phyloP scores from a whole-genome alignment of 2,329 filamentous ascomycete genomes.

The Lasiodiplodia gonubiensis region DNA sequence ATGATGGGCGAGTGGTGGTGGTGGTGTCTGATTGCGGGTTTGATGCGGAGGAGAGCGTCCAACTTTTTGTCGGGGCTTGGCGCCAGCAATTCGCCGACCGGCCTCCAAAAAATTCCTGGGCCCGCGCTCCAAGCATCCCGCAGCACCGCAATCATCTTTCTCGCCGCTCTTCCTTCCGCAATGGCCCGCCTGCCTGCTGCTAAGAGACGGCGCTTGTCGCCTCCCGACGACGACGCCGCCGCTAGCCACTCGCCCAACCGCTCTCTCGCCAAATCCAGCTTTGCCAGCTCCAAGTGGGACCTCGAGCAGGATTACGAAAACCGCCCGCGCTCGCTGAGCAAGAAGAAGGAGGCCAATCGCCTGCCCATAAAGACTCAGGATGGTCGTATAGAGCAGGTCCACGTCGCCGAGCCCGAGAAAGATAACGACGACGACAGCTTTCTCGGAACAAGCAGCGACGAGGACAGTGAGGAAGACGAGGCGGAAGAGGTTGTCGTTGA shows the following conservation, averaged over 20 bases:
- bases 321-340: slow-evolving; percentile 74
- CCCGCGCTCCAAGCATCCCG: background rate
- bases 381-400: slow-evolving; percentile 68
- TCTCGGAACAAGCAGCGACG: slow-evolving; percentile 62
- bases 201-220: slow-evolving; percentile 47
- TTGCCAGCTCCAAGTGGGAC: slow-evolving; percentile 83
- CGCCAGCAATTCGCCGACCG: slow-evolving; percentile 29
- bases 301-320: slow-evolving; percentile 91
- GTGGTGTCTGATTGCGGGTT: slow-evolving; percentile 16
- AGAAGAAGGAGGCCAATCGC: slow-evolving; percentile 73
- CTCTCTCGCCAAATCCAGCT: slow-evolving; percentile 52
- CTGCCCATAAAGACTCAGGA: slow-evolving; percentile 87
- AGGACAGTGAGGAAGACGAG: slow-evolving; percentile 55
- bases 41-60: slow-evolving; percentile 15
- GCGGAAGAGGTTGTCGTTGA: slow-evolving; percentile 51
- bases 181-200: slow-evolving; percentile 45
- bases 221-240: slow-evolving; percentile 36
- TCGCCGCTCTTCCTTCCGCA: slow-evolving; percentile 36
- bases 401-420: slow-evolving; percentile 39
- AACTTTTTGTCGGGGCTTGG: slow-evolving; percentile 41
- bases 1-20: slow-evolving; percentile 53
- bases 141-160: slow-evolving; percentile 14
- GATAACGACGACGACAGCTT: slow-evolving; percentile 68
- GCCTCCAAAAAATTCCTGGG: slow-evolving; percentile 16
- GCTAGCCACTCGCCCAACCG: slow-evolving; percentile 26